Evolutionary conservation across 345 rosid species (phyloP).

Genomic region (Gossypium mustelinum): DNA sequence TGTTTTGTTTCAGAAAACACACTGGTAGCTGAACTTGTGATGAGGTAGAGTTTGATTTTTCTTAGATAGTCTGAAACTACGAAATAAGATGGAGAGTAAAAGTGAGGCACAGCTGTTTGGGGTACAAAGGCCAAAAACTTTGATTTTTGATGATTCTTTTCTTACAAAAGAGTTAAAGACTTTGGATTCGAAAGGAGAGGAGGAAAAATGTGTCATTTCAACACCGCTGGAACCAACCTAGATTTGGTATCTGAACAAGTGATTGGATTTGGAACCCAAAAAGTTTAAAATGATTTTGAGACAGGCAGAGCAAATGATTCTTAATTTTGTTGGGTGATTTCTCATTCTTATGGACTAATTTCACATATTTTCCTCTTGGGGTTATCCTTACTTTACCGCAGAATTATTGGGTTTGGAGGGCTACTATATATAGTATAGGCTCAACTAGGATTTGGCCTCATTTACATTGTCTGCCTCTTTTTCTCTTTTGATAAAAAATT

Average conservation of each 20-base stretch:
- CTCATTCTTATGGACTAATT: background rate
- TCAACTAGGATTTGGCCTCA: background rate
- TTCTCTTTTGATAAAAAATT: background rate
- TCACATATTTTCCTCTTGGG: background rate
- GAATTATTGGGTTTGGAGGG: background rate
- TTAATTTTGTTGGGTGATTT: background rate
- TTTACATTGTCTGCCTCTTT: background rate
- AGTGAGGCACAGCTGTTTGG: slow-evolving; percentile 4
- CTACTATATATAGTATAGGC: background rate
- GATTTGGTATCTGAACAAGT: background rate
- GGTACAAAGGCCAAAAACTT: slow-evolving; percentile 1
- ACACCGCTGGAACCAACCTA: slow-evolving; percentile 9
- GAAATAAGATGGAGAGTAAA: background rate
- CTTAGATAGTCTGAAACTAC: background rate
- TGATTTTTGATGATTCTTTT: background rate
- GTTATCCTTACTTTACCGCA: background rate
- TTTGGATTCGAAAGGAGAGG: background rate
- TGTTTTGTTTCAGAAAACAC: slow-evolving; percentile 5
- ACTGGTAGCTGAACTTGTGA: too few relatives aligned
- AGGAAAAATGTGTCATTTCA: slow-evolving; percentile 7
- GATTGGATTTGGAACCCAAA: background rate
- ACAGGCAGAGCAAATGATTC: background rate
- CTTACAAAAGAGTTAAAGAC: background rate
- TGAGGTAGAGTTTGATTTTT: too few relatives aligned
- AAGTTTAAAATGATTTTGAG: too few relatives aligned